phyloP scores from a whole-genome alignment of 768 basidiomycete genomes.

The Xerocomus brunneocitrinus region DNA sequence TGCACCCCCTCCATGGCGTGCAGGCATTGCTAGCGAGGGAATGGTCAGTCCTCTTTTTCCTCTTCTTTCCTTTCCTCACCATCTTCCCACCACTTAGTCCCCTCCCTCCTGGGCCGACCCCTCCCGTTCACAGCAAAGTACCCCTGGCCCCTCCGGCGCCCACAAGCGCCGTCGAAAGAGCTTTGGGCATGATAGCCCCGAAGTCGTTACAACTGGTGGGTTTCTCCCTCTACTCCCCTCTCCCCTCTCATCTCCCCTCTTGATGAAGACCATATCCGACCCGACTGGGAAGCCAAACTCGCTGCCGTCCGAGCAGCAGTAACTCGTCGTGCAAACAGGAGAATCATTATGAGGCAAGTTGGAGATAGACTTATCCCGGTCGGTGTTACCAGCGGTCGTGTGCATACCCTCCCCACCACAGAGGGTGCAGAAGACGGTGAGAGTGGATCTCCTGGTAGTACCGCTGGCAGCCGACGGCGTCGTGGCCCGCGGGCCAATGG shows the following conservation, averaged over 20 bases:
- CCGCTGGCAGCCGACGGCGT: conserved; percentile 50
- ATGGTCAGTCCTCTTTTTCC: conserved; percentile 41
- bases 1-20: conserved; percentile 72
- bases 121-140: conserved; percentile 41
- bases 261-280: conserved; percentile 83
- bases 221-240: conserved; percentile 8
- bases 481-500: conserved; percentile 49
- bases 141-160: conserved; percentile 36
- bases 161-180: conserved; percentile 84
- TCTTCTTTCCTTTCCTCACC: not conserved
- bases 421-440: conserved; percentile 48
- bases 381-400: conserved; percentile 87
- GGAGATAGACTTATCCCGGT: conserved; percentile 97
- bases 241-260: conserved; percentile 5
- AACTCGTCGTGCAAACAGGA: conserved; percentile 88
- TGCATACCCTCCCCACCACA: conserved; percentile 59
- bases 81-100: conserved; percentile 23
- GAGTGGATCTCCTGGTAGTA: conserved; percentile 25
- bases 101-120: conserved; percentile 52
- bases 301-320: conserved; percentile 94
- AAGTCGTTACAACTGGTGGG: conserved; percentile 88
- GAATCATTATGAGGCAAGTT: conserved; percentile 98
- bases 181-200: conserved; percentile 77
- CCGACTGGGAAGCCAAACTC: conserved; percentile 96
- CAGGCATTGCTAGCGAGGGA: conserved; percentile 73